Conservation (phyloP, 2,329 filamentous ascomycete genomes). For the Paecilomyces formosus region DNA sequence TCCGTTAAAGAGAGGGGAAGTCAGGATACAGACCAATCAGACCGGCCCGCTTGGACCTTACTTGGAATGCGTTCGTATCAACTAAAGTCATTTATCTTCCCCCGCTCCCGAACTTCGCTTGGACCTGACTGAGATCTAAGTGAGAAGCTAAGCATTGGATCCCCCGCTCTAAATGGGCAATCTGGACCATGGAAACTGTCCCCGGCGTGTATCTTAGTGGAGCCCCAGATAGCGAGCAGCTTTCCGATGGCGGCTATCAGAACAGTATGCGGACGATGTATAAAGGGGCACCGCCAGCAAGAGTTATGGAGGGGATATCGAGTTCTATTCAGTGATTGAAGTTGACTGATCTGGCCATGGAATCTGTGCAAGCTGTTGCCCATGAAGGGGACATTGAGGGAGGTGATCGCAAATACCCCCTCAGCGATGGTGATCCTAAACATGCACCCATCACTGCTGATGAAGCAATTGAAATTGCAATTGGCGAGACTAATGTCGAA, state of each 20-base stretch:
- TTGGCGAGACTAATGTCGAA: conserved; percentile 10
- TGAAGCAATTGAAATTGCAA: conserved; percentile 13
- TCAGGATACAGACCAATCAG: background rate
- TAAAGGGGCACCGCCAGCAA: background rate
- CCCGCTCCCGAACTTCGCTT: background rate
- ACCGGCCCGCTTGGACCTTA: background rate
- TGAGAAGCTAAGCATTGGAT: background rate
- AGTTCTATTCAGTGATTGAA: background rate
- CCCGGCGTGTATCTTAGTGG: background rate
- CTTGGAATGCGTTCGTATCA: background rate
- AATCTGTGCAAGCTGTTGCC: background rate
- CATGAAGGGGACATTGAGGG: background rate
- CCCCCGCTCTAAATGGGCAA: background rate
- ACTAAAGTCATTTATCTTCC: background rate
- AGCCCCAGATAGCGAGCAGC: background rate
- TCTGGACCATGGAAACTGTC: background rate
- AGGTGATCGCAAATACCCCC: background rate
- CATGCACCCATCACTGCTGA: conserved; percentile 6
- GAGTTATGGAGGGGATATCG: background rate
- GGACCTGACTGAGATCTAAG: background rate
- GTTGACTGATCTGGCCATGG: background rate
- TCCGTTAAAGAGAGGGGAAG: background rate
- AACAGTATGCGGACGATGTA: background rate
- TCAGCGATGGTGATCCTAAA: conserved; percentile 4
- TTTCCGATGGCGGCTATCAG: background rate